phyloP scores from a whole-genome alignment of 2,329 filamentous ascomycete genomes.

The Myriosclerotinia curreyana region DNA sequence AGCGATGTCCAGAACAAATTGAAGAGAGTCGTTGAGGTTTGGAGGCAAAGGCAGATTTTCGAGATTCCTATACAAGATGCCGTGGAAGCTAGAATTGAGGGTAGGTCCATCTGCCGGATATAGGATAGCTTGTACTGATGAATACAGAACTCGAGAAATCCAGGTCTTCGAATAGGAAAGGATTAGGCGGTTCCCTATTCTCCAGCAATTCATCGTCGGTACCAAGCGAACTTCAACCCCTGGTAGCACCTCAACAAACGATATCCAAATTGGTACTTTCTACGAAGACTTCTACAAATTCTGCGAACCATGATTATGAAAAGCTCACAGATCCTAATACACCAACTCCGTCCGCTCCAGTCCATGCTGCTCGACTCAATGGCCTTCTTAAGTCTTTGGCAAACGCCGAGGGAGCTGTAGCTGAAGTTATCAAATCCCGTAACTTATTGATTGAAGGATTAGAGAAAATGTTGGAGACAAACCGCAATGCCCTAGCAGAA shows the following conservation, averaged over 20 bases:
- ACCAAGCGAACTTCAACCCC: constrained; percentile 71
- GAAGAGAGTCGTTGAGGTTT: constrained; percentile 87
- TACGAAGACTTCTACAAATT: constrained; percentile 63
- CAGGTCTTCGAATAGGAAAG: constrained; percentile 51
- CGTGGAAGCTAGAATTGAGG: constrained; percentile 75
- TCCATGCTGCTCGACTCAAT: constrained; percentile 86
- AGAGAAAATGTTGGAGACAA: constrained; percentile 75
- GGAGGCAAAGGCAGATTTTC: constrained; percentile 84
- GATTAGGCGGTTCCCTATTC: constrained; percentile 67
- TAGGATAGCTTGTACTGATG: constrained; percentile 20
- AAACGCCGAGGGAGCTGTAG: constrained; percentile 82
- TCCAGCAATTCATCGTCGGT: constrained; percentile 55
- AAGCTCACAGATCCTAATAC: constrained; percentile 73
- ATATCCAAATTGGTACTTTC: constrained; percentile 70
- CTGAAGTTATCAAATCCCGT: constrained; percentile 84
- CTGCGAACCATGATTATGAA: constrained; percentile 77
- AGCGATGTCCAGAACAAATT: constrained; percentile 86
- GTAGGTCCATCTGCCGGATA: constrained; percentile 47
- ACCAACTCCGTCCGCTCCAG: constrained; percentile 73
- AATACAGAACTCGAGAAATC: constrained; percentile 60
- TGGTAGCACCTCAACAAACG: constrained; percentile 72
- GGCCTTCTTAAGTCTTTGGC: constrained; percentile 86
- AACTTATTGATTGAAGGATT: constrained; percentile 73
- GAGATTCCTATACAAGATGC: constrained; percentile 74
- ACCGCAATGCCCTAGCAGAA: constrained; percentile 63